A percentile compares a stretch with the other conserved stretches of the same genome.
Conservation (phyloP, 2,329 filamentous ascomycete species). For the Botrytis squamosa region DNA sequence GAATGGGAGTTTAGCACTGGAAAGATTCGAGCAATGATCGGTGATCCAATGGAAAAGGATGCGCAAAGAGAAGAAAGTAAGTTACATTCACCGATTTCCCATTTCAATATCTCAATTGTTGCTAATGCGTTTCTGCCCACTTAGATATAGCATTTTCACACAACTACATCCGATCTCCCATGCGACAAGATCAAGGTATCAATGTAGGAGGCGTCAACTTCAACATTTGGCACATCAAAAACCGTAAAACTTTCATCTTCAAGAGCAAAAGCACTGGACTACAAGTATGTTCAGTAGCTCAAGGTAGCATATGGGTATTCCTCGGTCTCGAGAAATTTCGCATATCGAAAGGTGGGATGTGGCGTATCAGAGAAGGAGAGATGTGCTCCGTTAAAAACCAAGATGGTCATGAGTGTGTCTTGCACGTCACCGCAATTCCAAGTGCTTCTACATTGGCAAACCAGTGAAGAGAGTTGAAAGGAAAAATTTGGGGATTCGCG, state of each 20-base stretch:
- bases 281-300: slow-evolving; percentile 27
- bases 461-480: slow-evolving; percentile 66
- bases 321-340: slow-evolving; percentile 25
- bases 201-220: slow-evolving; percentile 26
- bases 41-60: slow-evolving; percentile 20
- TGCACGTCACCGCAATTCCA: slow-evolving; percentile 11
- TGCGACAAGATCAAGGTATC: slow-evolving; percentile 19
- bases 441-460: slow-evolving; percentile 57
- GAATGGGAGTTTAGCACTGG: slow-evolving; percentile 30
- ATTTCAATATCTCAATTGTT: neutral
- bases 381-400: slow-evolving; percentile 23
- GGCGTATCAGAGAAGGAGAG: slow-evolving; percentile 27
- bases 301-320: slow-evolving; percentile 26
- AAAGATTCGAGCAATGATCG: slow-evolving; percentile 23
- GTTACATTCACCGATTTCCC: neutral
- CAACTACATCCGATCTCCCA: slow-evolving; percentile 21
- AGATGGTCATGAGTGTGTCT: neutral
- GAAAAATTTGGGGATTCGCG: neutral
- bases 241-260: neutral
- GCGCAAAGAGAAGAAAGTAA: slow-evolving; percentile 30
- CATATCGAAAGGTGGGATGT: slow-evolving; percentile 28
- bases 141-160: slow-evolving; percentile 33
- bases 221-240: slow-evolving; percentile 19
- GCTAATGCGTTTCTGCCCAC: neutral
- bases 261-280: neutral